A percentile compares a stretch with the other conserved stretches of the same genome.
Evolutionary conservation across 2,329 filamentous ascomycete genomes (phyloP).

Genomic region (Diaporthe citrichinensis): DNA sequence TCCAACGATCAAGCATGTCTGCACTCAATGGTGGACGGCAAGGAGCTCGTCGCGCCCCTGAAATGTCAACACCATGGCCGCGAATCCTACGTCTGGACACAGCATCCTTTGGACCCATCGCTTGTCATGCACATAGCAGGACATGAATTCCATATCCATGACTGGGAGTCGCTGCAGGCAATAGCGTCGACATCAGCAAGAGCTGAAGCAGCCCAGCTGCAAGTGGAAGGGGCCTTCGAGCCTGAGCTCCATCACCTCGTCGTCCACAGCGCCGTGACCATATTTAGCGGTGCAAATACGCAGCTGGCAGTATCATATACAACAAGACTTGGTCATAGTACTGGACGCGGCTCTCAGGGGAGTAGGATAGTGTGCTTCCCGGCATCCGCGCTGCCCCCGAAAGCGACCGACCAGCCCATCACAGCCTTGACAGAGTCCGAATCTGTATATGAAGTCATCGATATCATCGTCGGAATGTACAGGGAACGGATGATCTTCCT

Average conservation of each 20-base stretch:
- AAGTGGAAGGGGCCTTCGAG: not conserved
- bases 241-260: not conserved
- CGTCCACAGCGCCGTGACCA: not conserved
- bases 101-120: not conserved
- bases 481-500: not conserved
- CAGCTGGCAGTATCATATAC: not conserved
- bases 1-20: constrained; percentile 9
- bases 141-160: not conserved
- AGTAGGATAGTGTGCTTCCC: not conserved
- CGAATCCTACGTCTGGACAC: not conserved
- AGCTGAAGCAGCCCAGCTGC: not conserved
- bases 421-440: not conserved
- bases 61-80: not conserved
- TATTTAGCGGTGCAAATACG: not conserved
- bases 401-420: not conserved
- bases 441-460: not conserved
- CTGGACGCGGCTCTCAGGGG: not conserved
- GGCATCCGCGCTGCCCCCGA: not conserved
- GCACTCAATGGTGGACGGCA: not conserved
- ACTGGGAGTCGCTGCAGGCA: not conserved
- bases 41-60: not conserved
- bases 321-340: not conserved
- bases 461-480: not conserved
- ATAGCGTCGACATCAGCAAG: not conserved
- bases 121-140: not conserved